Percentiles rank a stretch among this genome's conserved stretches.
phyloP scores from a whole-genome alignment of 1,284 basidiomycete genomes.

The Takashimella koratensis region DNA sequence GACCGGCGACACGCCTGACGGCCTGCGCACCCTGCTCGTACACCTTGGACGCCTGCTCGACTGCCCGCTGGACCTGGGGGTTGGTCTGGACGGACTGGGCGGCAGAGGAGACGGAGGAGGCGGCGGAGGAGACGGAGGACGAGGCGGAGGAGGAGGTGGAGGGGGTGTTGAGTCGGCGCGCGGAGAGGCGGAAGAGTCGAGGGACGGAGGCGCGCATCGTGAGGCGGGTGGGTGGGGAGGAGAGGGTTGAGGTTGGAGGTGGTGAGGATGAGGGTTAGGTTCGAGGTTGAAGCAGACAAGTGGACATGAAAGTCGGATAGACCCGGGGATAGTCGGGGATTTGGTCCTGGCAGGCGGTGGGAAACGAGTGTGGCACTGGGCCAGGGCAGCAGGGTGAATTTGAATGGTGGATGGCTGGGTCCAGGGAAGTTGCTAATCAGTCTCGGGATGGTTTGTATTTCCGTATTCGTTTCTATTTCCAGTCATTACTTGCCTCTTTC shows the following conservation, averaged over 20 bases:
- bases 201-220: slow-evolving; percentile 4
- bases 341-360: neutral
- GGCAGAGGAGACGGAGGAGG: slow-evolving; percentile 16
- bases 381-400: neutral
- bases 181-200: neutral
- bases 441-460: too few species aligned
- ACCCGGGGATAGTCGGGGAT: neutral
- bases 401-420: too few species aligned
- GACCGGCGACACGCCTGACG: slow-evolving; percentile 45
- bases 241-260: slow-evolving; percentile 2
- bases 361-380: slow-evolving; percentile 3
- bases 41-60: slow-evolving; percentile 32
- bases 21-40: slow-evolving; percentile 33
- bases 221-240: neutral
- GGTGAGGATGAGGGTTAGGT: slow-evolving; percentile 11
- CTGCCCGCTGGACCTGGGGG: slow-evolving; percentile 43
- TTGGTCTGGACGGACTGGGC: slow-evolving; percentile 18
- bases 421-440: too few species aligned
- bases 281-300: slow-evolving; percentile 14
- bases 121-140: slow-evolving; percentile 11
- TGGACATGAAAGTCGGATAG: slow-evolving; percentile 14
- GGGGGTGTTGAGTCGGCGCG: slow-evolving; percentile 1
- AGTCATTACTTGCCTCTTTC: slow-evolving; percentile 3
- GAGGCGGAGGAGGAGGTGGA: slow-evolving; percentile 14
- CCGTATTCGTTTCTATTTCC: too few species aligned